A percentile compares a stretch with the other conserved stretches of the same genome.
Evolutionary conservation across 2,329 filamentous ascomycete species (phyloP).

Genomic region (Hymenoscyphus scutula): DNA sequence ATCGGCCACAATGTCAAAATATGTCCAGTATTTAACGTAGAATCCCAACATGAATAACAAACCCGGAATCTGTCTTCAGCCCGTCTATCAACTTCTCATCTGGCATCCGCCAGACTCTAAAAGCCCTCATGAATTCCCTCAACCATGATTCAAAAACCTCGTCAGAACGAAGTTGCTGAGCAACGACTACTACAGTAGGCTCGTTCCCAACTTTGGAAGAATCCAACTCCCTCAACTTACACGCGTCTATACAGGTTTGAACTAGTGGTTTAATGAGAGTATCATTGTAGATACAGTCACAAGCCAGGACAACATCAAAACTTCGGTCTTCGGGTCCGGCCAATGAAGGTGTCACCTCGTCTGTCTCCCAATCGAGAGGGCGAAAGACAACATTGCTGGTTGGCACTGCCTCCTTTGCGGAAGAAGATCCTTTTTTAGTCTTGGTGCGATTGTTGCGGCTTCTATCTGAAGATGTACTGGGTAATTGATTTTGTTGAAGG

Average conservation of each 20-base stretch:
- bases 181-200: conserved; percentile 74
- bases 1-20: not conserved
- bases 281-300: conserved; percentile 96
- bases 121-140: conserved; percentile 60
- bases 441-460: conserved; percentile 28
- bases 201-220: conserved; percentile 19
- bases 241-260: conserved; percentile 75
- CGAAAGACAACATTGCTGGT: conserved; percentile 51
- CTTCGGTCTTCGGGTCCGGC: conserved; percentile 37
- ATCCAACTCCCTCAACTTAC: conserved; percentile 50
- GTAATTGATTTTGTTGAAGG: conserved; percentile 43
- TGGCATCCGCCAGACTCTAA: conserved; percentile 74
- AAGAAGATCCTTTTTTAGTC: conserved; percentile 19
- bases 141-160: conserved; percentile 86
- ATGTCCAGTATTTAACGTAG: conserved; percentile 41
- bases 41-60: conserved; percentile 77
- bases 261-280: conserved; percentile 78
- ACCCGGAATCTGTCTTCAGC: conserved; percentile 66
- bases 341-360: conserved; percentile 47
- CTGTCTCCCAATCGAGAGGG: conserved; percentile 80
- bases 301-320: conserved; percentile 76
- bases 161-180: conserved; percentile 82
- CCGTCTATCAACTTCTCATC: conserved; percentile 57
- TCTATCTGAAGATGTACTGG: conserved; percentile 15
- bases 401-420: not conserved